Evolutionary conservation across 23 red algal genomes (phyloP).

Genomic region (Chondrus crispus): DNA sequence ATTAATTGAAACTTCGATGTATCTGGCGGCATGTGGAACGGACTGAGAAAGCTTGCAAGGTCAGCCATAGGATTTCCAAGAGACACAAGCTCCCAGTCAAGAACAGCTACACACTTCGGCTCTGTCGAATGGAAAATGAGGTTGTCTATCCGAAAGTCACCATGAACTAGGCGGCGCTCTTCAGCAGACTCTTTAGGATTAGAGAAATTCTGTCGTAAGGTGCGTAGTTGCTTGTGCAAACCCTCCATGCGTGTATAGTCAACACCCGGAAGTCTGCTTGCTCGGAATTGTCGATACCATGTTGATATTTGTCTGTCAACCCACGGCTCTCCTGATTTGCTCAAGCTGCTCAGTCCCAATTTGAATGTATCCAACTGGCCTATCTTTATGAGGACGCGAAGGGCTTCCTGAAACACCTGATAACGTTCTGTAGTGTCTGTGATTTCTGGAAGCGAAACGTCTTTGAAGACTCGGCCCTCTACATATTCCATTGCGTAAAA

Average conservation of each 20-base stretch:
- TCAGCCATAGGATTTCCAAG: conserved; percentile 69
- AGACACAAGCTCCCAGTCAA: conserved; percentile 90
- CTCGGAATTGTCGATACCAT: conserved; percentile 65
- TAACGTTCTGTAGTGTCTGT: conserved; percentile 3
- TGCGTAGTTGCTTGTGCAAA: conserved; percentile 11
- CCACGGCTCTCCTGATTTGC: conserved; percentile 26
- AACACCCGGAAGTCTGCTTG: conserved; percentile 1
- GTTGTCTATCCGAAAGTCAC: conserved; percentile 85
- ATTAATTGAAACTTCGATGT: conserved; percentile 6
- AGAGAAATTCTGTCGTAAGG: neutral
- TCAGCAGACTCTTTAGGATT: neutral
- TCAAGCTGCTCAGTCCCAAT: conserved; percentile 16
- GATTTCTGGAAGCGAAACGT: conserved; percentile 53
- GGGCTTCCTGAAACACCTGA: conserved; percentile 42
- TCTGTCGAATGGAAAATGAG: conserved; percentile 56
- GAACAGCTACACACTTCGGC: conserved; percentile 50
- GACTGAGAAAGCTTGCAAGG: conserved; percentile 56
- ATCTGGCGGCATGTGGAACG: conserved; percentile 36
- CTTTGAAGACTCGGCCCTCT: conserved; percentile 66
- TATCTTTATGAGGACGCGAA: conserved; percentile 46
- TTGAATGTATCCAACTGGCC: conserved; percentile 39
- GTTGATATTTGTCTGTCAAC: conserved; percentile 64
- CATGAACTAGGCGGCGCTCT: conserved; percentile 59
- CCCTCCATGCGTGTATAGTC: conserved; percentile 51
- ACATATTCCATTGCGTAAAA: conserved; percentile 95